Conservation (phyloP, 805 yeast species). For the Debaryomyces maramus region DNA sequence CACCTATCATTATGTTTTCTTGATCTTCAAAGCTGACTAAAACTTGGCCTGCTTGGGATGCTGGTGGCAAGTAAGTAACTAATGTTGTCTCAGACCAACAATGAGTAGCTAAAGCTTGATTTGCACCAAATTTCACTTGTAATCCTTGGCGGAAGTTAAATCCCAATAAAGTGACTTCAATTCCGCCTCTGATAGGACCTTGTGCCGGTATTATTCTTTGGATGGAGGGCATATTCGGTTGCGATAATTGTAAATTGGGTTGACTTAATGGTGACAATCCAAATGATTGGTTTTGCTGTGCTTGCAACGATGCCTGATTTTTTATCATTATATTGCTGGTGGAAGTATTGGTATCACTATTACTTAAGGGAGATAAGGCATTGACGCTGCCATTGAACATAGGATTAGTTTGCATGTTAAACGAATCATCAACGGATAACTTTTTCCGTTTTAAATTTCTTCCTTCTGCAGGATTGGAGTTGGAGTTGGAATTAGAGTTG, state of each 20-base stretch:
- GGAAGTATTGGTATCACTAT: conserved; percentile 43
- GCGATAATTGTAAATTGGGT: conserved; percentile 9
- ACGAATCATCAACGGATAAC: conserved; percentile 47
- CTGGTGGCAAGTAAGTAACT: conserved; percentile 92
- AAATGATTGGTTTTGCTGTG: not conserved
- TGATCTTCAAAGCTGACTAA: conserved; percentile 74
- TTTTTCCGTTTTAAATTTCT: conserved; percentile 51
- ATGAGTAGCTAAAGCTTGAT: conserved; percentile 78
- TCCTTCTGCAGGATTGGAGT: no score
- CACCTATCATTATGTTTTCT: conserved; percentile 31
- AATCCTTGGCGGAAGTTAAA: conserved; percentile 82
- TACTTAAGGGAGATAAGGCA: conserved; percentile 47
- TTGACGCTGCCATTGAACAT: conserved; percentile 40
- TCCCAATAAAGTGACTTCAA: conserved; percentile 90
- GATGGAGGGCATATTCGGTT: conserved; percentile 50
- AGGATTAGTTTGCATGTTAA: conserved; percentile 32
- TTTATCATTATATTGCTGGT: conserved; percentile 15
- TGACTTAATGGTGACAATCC: conserved; percentile 13
- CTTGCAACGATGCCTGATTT: conserved; percentile 1
- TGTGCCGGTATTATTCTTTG: conserved; percentile 92
- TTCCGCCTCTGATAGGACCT: conserved; percentile 95
- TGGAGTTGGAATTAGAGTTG: conserved; percentile 14
- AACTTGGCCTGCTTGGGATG: conserved; percentile 86
- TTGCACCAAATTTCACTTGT: conserved; percentile 82
- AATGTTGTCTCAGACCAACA: conserved; percentile 96